Percentiles rank a stretch among this genome's conserved stretches.
Evolutionary conservation across 1,139 yeast genomes (phyloP).

Genomic region (Geotrichum klebahnii): DNA sequence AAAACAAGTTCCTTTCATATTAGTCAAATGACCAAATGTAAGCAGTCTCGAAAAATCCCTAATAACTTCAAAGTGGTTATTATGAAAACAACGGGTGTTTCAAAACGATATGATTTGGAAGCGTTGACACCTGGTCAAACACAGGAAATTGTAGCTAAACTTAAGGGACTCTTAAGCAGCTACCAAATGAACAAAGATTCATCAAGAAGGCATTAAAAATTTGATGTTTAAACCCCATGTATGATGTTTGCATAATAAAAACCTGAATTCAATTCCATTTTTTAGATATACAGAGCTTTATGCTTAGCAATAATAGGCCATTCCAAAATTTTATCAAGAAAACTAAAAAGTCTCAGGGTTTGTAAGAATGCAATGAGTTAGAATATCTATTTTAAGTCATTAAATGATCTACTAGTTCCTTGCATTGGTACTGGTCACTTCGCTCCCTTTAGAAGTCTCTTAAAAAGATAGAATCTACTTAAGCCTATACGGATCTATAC

Average conservation of each 20-base stretch:
- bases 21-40: conserved; percentile 69
- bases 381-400: too few species aligned
- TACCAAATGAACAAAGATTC: conserved; percentile 20
- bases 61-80: conserved; percentile 78
- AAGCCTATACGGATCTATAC: too few species aligned
- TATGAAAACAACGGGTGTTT: conserved; percentile 53
- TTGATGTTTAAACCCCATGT: too few species aligned
- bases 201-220: conserved; percentile 12
- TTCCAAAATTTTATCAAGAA: too few species aligned
- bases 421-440: too few species aligned
- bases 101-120: conserved; percentile 83
- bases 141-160: conserved; percentile 67
- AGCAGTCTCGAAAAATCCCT: conserved; percentile 74
- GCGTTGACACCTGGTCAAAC: conserved; percentile 62
- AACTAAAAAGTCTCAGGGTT: too few species aligned
- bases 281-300: background rate
- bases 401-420: too few species aligned
- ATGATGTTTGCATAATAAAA: too few species aligned
- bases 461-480: too few species aligned
- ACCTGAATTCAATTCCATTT: background rate
- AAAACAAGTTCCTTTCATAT: conserved; percentile 87
- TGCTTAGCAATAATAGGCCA: too few species aligned
- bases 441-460: too few species aligned
- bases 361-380: too few species aligned
- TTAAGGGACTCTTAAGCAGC: conserved; percentile 32